Base-by-base conservation (phyloP, 129 eudicot genomes). In the Lonicera japonica region DNA sequence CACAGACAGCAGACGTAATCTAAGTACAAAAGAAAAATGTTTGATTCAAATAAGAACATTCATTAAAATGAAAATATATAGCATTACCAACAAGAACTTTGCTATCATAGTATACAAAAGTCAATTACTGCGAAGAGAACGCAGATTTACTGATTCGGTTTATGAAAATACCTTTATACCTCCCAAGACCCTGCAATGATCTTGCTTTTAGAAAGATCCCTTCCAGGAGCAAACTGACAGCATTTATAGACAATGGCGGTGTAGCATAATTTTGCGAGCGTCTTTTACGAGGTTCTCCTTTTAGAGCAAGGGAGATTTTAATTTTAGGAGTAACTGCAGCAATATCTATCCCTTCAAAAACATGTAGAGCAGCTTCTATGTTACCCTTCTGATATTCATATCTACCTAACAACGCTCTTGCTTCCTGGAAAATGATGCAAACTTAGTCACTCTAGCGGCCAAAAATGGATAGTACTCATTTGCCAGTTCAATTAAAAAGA, bases 381-480 rank as follows among this genome's bases (percentile, higher is more conserved):
- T 90, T 90, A 66, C 97, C 97, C 61, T 84, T 90, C 58, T 90
- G 97, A 75, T 79, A 90, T 64, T 90, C 97, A 48, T 79, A 86
- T 75, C 95, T 81, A 60, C 97, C 97, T 74, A 90, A 48, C 79
- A 92, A 75, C 46, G 99, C 99, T 77, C 99, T 80, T 55, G 96
- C 96, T 84, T 84, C 96, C 95, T 87, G 72, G 20, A 69, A 53
- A 59, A 47, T 61, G 5, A 25, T 19, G 17, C 50, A 19, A 59
- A 12, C 16, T 39, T 41, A 5, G 41, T 3, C 38, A 2, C n/a
- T 9, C 21, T 21, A 25, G n/a, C 68, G n/a, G n/a, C n/a, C n/a
- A n/a, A n/a, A n/a, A n/a, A n/a, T n/a, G n/a, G n/a, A n/a, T n/a
- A n/a, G n/a, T n/a, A n/a, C n/a, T n/a, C n/a, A n/a, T n/a, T n/a